Evolutionary conservation across 305 asterid species (phyloP).

Genomic region (Fraxinus sp.): DNA sequence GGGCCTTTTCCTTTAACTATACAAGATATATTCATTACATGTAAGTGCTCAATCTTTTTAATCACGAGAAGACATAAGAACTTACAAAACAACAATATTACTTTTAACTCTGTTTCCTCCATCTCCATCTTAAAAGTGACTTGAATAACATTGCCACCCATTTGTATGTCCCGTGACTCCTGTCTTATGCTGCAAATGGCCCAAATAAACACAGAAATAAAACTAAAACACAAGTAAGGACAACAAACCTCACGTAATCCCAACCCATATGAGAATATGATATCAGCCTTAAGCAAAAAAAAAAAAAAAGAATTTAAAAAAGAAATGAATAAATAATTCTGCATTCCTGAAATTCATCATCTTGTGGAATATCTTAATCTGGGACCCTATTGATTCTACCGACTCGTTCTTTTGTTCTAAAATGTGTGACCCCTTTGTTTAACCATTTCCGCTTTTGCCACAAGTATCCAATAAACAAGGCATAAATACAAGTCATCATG

Average conservation of each 20-base stretch:
- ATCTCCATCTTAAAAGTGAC: not conserved
- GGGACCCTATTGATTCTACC: not conserved
- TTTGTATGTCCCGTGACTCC: not conserved
- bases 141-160: not conserved
- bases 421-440: not conserved
- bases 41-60: not conserved
- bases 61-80: not conserved
- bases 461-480: constrained; percentile 31
- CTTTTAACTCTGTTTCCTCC: not conserved
- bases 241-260: not conserved
- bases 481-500: not conserved
- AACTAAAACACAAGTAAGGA: not conserved
- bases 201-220: not conserved
- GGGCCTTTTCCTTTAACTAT: too few species aligned
- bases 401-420: not conserved
- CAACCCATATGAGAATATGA: not conserved
- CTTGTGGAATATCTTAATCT: constrained; percentile 2
- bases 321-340: not conserved
- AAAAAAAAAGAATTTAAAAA: not conserved
- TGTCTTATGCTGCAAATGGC: not conserved
- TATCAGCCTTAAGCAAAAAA: not conserved
- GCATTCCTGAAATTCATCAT: not conserved
- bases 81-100: not conserved
- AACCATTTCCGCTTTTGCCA: constrained; percentile 16
- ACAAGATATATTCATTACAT: not conserved